Evolutionary conservation across 1,139 yeast genomes (phyloP).

Genomic region (Pichia sp.): DNA sequence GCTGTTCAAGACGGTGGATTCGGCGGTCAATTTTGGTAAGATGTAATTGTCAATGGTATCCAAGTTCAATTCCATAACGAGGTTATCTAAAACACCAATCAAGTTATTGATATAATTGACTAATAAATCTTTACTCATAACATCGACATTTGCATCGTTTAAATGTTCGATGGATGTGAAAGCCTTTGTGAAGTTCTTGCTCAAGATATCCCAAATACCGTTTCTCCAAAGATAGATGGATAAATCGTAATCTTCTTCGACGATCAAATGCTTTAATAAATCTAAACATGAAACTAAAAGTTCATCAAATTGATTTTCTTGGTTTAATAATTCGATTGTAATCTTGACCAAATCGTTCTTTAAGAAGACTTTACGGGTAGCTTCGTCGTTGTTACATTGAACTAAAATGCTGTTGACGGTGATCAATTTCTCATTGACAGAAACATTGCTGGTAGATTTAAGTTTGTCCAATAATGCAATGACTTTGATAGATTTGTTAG

Average conservation of each 20-base stretch:
- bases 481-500: slow-evolving; percentile 55
- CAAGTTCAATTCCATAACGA: slow-evolving; percentile 60
- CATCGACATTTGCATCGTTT: slow-evolving; percentile 32
- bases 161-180: slow-evolving; percentile 46
- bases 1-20: slow-evolving; percentile 38
- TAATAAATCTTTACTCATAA: slow-evolving; percentile 48
- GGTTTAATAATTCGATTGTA: slow-evolving; percentile 36
- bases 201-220: slow-evolving; percentile 65
- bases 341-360: slow-evolving; percentile 69
- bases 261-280: slow-evolving; percentile 69
- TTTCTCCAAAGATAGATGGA: slow-evolving; percentile 75
- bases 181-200: slow-evolving; percentile 48
- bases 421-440: slow-evolving; percentile 73
- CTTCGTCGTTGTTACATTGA: slow-evolving; percentile 15
- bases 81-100: slow-evolving; percentile 62
- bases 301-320: slow-evolving; percentile 37
- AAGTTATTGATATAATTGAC: slow-evolving; percentile 66
- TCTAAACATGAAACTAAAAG: slow-evolving; percentile 81
- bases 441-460: slow-evolving; percentile 40
- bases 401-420: slow-evolving; percentile 64
- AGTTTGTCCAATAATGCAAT: slow-evolving; percentile 68
- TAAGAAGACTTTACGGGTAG: slow-evolving; percentile 57
- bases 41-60: slow-evolving; percentile 53
- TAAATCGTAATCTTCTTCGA: slow-evolving; percentile 90
- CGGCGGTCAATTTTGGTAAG: slow-evolving; percentile 37